Percentiles rank a stretch among this genome's conserved stretches.
Evolutionary conservation across 208 protist genomes (phyloP).

Genomic region (Perkinsela sp.): DNA sequence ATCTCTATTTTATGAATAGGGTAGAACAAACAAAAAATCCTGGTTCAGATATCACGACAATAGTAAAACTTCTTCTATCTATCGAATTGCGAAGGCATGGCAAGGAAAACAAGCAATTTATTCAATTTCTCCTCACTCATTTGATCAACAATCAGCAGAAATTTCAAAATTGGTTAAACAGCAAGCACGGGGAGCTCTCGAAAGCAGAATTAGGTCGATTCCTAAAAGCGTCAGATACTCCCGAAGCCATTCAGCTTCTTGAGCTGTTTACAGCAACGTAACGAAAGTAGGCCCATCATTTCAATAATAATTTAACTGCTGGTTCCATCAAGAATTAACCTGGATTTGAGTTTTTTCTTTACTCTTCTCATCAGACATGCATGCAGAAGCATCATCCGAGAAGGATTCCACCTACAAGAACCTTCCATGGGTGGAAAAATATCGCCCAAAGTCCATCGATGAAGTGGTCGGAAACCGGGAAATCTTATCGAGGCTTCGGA

Average conservation of each 20-base stretch:
- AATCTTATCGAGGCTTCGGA: conserved; percentile 69
- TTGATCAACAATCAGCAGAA: no score
- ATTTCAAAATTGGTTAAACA: no score
- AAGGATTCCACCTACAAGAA: neutral
- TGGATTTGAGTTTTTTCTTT: neutral
- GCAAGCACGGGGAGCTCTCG: no score
- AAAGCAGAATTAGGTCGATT: no score
- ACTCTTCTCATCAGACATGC: no score
- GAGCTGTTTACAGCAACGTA: neutral
- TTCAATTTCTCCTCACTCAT: no score
- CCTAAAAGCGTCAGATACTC: no score
- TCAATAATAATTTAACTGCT: neutral
- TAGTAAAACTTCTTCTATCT: no score
- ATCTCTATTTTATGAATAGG: neutral
- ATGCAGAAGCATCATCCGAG: neutral
- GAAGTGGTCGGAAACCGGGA: conserved; percentile 95
- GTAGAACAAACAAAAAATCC: neutral
- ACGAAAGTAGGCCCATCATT: no score
- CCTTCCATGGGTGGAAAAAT: conserved; percentile 95
- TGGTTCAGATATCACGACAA: no score
- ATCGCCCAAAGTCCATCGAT: conserved; percentile 71
- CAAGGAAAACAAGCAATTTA: no score
- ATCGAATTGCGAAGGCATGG: no score
- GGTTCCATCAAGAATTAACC: neutral
- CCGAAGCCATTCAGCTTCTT: neutral